phyloP scores from a whole-genome alignment of 176 grass and related monocot genomes.

The Elymus sibiricus region DNA sequence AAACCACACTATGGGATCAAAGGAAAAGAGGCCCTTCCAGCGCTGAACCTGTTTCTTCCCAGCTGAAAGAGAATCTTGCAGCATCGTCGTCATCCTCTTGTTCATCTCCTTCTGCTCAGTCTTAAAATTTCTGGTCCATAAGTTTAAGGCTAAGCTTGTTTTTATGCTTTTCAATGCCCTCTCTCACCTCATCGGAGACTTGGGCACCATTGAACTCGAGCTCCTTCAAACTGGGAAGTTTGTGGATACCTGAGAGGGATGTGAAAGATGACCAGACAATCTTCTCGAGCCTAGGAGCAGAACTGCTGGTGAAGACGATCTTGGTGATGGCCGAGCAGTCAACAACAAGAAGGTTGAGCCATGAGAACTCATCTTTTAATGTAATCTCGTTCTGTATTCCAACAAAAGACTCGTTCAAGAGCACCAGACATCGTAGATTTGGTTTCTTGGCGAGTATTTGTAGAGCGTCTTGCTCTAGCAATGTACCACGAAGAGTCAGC shows the following conservation, averaged over 20 bases:
- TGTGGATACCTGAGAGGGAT: neutral
- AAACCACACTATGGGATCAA: neutral
- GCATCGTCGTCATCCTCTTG: neutral
- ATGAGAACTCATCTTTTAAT: neutral
- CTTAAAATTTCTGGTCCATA: neutral
- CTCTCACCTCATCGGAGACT: neutral
- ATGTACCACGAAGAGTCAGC: neutral
- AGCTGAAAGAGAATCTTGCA: neutral
- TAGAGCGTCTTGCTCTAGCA: neutral
- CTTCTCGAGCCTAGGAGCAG: neutral
- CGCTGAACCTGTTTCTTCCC: neutral
- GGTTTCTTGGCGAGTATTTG: neutral
- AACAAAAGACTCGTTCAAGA: neutral
- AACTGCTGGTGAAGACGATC: neutral
- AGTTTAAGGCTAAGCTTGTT: neutral
- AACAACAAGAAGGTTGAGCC: neutral
- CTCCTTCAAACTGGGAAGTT: neutral
- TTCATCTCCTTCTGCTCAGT: neutral
- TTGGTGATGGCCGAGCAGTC: neutral
- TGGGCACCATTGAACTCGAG: neutral
- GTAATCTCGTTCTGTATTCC: neutral
- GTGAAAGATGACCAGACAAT: neutral
- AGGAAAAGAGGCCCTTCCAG: no score
- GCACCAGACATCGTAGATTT: neutral
- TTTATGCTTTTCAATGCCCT: neutral